These are phyloP conservation scores for Mycena rebaudengoi DNA, from an alignment of 768 basidiomycete species.

Conservation along the genomic window DNA sequence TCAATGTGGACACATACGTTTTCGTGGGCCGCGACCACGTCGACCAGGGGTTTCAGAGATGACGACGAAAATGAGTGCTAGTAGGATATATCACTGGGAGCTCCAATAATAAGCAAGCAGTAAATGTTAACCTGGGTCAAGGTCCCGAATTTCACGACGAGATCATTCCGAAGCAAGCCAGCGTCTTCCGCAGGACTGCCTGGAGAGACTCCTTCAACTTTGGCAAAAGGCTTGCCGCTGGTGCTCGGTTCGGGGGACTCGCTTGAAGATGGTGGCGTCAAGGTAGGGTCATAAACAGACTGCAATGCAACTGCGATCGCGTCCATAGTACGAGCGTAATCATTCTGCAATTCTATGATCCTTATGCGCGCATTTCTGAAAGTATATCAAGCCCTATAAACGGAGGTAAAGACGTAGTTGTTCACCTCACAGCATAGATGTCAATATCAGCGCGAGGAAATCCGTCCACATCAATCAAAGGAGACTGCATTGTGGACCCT, in stretches of 20 bases:
- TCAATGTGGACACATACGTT: constrained; percentile 59
- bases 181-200: constrained; percentile 85
- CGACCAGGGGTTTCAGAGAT: constrained; percentile 75
- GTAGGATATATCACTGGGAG: too few species aligned
- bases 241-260: constrained; percentile 28
- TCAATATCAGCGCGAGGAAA: constrained; percentile 91
- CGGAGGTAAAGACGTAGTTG: too few species aligned
- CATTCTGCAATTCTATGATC: constrained; percentile 85
- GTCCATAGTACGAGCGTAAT: constrained; percentile 70
- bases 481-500: constrained; percentile 66
- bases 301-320: constrained; percentile 75
- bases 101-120: too few species aligned
- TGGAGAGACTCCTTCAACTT: constrained; percentile 82
- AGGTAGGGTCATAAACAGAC: constrained; percentile 64
- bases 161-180: constrained; percentile 73
- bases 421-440: constrained; percentile 78
- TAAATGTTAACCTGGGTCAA: too few species aligned
- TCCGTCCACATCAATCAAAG: constrained; percentile 87
- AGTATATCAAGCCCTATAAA: too few species aligned
- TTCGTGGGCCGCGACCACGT: constrained; percentile 79
- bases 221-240: constrained; percentile 69
- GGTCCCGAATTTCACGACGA: constrained; percentile 77
- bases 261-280: too few species aligned
- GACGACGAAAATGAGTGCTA: constrained; percentile 57
- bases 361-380: constrained; percentile 40